These are phyloP conservation scores for Ambrosia trifida DNA, from an alignment of 129 eudicot genomes.

Conservation along the genomic window DNA sequence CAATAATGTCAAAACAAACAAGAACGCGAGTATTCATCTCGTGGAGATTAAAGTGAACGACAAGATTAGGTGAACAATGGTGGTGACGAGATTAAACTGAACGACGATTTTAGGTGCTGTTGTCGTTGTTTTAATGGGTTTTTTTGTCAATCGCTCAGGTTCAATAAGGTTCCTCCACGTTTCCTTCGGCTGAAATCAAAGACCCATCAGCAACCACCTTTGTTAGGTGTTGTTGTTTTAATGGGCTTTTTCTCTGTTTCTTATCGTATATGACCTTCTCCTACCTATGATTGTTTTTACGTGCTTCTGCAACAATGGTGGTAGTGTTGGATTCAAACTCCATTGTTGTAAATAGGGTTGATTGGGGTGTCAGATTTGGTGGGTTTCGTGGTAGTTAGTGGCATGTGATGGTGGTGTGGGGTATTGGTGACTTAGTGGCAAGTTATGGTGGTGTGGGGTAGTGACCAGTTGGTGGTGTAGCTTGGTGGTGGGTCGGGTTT, in stretches of 20 bases:
- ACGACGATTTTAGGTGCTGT: too few species aligned
- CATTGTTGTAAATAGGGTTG: conserved; percentile 35
- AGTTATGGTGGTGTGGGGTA: too few species aligned
- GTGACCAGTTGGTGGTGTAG: too few species aligned
- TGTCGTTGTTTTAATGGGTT: too few species aligned
- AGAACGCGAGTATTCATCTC: conserved; percentile 14
- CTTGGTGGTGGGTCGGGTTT: too few species aligned
- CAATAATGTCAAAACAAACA: not conserved
- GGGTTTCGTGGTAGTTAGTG: too few species aligned
- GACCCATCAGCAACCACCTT: conserved; percentile 52
- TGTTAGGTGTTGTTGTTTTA: conserved; percentile 35
- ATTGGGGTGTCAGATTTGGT: too few species aligned
- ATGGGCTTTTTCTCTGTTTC: conserved; percentile 50
- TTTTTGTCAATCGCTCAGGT: conserved; percentile 67
- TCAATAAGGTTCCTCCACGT: conserved; percentile 66
- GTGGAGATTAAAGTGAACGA: too few species aligned
- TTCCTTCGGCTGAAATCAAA: conserved; percentile 32
- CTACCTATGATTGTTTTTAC: conserved; percentile 79
- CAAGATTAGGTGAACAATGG: too few species aligned
- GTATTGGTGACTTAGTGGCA: too few species aligned
- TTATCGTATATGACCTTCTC: conserved; percentile 80
- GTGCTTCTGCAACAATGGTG: conserved; percentile 29
- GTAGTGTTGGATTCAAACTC: conserved; percentile 46
- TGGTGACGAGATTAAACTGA: too few species aligned
- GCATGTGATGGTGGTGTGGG: too few species aligned